These are phyloP conservation scores for Alternaria gansuensis DNA, from an alignment of 2,329 filamentous ascomycete species.

Conservation along the genomic window DNA sequence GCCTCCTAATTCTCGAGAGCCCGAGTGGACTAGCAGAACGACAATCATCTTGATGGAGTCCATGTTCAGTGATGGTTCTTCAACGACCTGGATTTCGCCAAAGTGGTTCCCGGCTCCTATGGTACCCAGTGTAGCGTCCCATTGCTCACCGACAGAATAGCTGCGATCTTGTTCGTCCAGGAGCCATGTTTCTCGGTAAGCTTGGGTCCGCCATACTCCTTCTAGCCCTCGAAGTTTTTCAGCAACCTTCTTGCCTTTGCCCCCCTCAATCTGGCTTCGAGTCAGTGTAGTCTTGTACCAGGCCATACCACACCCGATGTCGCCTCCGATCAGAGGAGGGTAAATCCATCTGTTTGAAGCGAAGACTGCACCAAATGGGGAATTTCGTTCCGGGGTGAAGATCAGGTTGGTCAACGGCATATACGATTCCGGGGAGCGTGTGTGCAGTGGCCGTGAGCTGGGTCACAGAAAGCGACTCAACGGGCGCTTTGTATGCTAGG, in stretches of 20 bases:
- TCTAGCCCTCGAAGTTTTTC: slow-evolving; percentile 51
- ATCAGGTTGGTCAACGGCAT: slow-evolving; percentile 51
- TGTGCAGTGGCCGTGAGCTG: slow-evolving; percentile 47
- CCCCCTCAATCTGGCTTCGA: slow-evolving; percentile 44
- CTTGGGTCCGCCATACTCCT: slow-evolving; percentile 43
- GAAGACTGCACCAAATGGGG: slow-evolving; percentile 53
- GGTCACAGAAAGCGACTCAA: slow-evolving; percentile 43
- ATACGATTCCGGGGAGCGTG: slow-evolving; percentile 48
- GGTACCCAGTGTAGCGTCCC: slow-evolving; percentile 48
- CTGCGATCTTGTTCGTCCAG: slow-evolving; percentile 21
- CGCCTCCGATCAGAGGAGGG: slow-evolving; percentile 51
- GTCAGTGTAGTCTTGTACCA: slow-evolving; percentile 50
- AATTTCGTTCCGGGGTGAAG: slow-evolving; percentile 52
- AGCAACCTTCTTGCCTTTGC: slow-evolving; percentile 48
- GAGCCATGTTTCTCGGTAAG: slow-evolving; percentile 45
- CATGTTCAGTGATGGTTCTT: slow-evolving; percentile 27
- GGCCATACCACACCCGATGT: slow-evolving; percentile 55
- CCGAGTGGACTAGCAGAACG: slow-evolving; percentile 51
- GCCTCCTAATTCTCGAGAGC: slow-evolving; percentile 50
- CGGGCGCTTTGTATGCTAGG: slow-evolving; percentile 39
- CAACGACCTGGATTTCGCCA: slow-evolving; percentile 52
- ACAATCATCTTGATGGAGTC: slow-evolving; percentile 44
- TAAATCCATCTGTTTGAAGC: slow-evolving; percentile 49
- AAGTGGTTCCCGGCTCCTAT: slow-evolving; percentile 54
- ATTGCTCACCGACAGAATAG: slow-evolving; percentile 43